Evolutionary conservation across 2,329 filamentous ascomycete genomes (phyloP), one percentile per base, ranked within the genome.

Genomic region (Microcera coccophila): DNA sequence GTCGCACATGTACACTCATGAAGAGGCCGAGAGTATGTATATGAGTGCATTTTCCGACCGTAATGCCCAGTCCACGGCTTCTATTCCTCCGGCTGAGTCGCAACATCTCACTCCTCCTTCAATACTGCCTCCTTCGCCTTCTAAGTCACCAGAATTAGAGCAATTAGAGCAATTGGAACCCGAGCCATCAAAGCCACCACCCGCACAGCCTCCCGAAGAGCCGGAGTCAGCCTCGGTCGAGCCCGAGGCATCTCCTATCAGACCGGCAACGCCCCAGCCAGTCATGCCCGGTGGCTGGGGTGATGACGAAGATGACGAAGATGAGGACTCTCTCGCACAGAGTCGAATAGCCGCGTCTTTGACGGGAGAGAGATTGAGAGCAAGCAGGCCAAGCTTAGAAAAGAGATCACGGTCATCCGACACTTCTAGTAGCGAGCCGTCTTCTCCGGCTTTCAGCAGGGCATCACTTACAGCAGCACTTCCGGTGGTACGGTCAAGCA

Each of bases 1-100:
- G 48, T 91, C 87, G 4, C 82, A 79, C 31, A 59, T 90, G 1
- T 91, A 86, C 57, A 88, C 79, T 26, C 85, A 89, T 45, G 85
- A 89, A 48, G 86, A 91, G 49, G 87, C 86, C 0, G 82, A 88
- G 58, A 93, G 88, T 62, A 87, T 94, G 82, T 94, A 93, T 55
- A 84, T 90, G 82, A 91, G 81, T 49, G 81, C 81, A 2, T 77
- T 84, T 39, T 84, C 81, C 2, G 66, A 75, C 19, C 61, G 65
- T 2, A 61, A 66, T 24, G 59, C 60, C 2, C 60, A 65, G 9
- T 57, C 41, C 2, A 41, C 44, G 5, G 33, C 38, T 2, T 17
- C 34, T 4, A 17, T 38, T 5, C 39, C 49, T 11, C 42, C 45
- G 12, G 32, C 33, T 21, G 31, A 36, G 18, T 54, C 49, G 14